A percentile compares a stretch with the other conserved stretches of the same genome.
Conservation (phyloP, 495 filamentous ascomycete genomes). For the Cairneyella variabilis region DNA sequence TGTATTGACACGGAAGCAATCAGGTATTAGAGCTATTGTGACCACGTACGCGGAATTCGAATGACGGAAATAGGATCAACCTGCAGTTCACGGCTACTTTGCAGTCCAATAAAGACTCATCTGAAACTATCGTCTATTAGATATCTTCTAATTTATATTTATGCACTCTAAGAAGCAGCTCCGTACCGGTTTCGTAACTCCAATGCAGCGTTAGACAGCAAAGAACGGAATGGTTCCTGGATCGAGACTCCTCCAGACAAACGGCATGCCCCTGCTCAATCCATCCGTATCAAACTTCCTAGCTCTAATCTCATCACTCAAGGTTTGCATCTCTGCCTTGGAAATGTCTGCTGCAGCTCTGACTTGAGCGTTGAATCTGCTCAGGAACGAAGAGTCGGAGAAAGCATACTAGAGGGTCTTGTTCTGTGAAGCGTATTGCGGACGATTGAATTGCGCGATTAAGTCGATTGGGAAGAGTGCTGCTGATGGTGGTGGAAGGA, state of each 20-base stretch:
- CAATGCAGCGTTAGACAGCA: too few species aligned
- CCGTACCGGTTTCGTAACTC: too few species aligned
- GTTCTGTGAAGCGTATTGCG: constrained; percentile 21
- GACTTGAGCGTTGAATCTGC: constrained; percentile 17
- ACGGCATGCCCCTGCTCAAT: constrained; percentile 36
- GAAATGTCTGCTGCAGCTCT: constrained; percentile 16
- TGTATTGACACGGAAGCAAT: too few species aligned
- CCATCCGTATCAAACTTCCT: constrained; percentile 32
- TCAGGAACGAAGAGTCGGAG: constrained; percentile 23
- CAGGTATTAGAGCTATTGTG: too few species aligned
- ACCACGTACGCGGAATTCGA: too few species aligned
- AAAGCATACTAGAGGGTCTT: constrained; percentile 32
- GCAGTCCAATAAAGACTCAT: too few species aligned
- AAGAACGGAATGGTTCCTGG: not conserved
- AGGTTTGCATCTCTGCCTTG: constrained; percentile 22
- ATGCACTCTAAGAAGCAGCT: too few species aligned
- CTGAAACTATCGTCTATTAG: too few species aligned
- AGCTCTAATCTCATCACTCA: constrained; percentile 26
- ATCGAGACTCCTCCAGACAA: constrained; percentile 27
- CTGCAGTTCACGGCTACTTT: too few species aligned
- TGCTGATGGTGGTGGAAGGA: constrained; percentile 26
- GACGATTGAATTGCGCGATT: constrained; percentile 27
- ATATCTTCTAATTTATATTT: too few species aligned
- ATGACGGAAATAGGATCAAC: too few species aligned
- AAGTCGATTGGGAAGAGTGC: constrained; percentile 27